These are phyloP conservation scores for Fusarium sp. DNA, from an alignment of 2,329 filamentous ascomycete genomes.

Conservation along the genomic window DNA sequence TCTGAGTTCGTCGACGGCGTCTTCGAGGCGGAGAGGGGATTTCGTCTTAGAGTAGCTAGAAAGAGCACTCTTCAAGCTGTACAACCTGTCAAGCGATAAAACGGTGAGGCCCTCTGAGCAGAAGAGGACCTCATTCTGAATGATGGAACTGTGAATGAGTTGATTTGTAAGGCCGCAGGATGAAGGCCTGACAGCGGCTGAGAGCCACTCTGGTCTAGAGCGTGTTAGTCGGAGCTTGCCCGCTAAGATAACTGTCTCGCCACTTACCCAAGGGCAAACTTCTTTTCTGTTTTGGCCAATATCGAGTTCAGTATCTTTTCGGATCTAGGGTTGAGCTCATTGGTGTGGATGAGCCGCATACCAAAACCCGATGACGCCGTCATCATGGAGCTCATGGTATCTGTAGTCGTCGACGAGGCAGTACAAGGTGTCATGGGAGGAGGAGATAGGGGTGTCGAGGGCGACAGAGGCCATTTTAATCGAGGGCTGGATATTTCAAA, in stretches of 20 bases:
- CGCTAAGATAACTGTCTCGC: not conserved
- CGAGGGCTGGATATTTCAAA: conserved; percentile 45
- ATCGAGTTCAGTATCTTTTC: conserved; percentile 60
- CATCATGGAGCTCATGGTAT: conserved; percentile 47
- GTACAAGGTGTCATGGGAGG: conserved; percentile 63
- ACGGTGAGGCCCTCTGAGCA: conserved; percentile 68
- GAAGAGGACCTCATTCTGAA: conserved; percentile 71
- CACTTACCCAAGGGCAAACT: conserved; percentile 54
- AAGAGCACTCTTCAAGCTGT: conserved; percentile 72
- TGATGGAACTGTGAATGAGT: conserved; percentile 66
- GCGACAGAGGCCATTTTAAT: conserved; percentile 50
- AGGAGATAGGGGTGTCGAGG: conserved; percentile 53
- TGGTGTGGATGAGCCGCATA: conserved; percentile 62
- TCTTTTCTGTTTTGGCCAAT: conserved; percentile 64
- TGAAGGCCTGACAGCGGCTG: conserved; percentile 56
- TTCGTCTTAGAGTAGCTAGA: conserved; percentile 64
- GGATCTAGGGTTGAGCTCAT: conserved; percentile 58
- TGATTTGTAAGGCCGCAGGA: conserved; percentile 60
- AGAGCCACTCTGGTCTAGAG: conserved; percentile 56
- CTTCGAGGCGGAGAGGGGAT: conserved; percentile 61
- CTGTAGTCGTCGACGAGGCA: conserved; percentile 51
- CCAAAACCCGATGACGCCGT: conserved; percentile 55
- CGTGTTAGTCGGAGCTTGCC: conserved; percentile 14
- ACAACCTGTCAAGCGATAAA: conserved; percentile 69
- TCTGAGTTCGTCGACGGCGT: conserved; percentile 72